Evolutionary conservation across 208 protist genomes (phyloP).

Genomic region (Trypanosoma avium): DNA sequence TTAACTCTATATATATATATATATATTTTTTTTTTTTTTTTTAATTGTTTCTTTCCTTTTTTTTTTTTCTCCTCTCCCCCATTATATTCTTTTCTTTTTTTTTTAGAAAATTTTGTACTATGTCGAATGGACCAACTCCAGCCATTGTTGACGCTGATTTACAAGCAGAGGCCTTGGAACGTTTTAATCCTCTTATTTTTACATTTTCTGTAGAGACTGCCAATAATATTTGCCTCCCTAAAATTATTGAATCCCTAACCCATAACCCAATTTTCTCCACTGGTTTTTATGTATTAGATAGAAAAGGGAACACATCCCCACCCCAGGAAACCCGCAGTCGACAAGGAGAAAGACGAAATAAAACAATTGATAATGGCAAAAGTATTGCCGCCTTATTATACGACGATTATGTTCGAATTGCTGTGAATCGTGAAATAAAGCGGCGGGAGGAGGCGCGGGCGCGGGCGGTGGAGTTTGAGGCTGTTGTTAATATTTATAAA

Average conservation of each 20-base stretch:
- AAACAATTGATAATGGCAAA: constrained; percentile 15
- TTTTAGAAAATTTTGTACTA: too few relatives aligned
- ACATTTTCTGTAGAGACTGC: constrained; percentile 37
- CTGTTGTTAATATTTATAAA: constrained; percentile 50
- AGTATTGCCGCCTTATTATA: constrained; percentile 18
- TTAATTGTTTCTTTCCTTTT: not conserved
- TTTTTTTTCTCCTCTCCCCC: not conserved
- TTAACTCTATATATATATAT: not conserved
- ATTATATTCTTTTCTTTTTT: not conserved
- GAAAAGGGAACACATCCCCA: not conserved
- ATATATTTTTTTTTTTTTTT: not conserved
- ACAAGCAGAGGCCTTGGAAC: constrained; percentile 22
- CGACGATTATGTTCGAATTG: constrained; percentile 55
- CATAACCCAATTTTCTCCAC: constrained; percentile 21
- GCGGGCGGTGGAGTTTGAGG: constrained; percentile 26
- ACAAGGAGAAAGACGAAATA: not conserved
- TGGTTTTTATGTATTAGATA: constrained; percentile 37
- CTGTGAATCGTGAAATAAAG: constrained; percentile 37
- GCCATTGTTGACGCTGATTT: constrained; percentile 23
- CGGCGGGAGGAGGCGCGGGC: constrained; percentile 32
- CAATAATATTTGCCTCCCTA: constrained; percentile 30
- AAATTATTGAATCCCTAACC: constrained; percentile 32
- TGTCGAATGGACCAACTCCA: not conserved
- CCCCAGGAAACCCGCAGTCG: constrained; percentile 8
- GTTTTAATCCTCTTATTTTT: constrained; percentile 49